Evolutionary conservation across 768 basidiomycete genomes (phyloP), one percentile per base, ranked within the genome.

Genomic region (Suillus lakei): DNA sequence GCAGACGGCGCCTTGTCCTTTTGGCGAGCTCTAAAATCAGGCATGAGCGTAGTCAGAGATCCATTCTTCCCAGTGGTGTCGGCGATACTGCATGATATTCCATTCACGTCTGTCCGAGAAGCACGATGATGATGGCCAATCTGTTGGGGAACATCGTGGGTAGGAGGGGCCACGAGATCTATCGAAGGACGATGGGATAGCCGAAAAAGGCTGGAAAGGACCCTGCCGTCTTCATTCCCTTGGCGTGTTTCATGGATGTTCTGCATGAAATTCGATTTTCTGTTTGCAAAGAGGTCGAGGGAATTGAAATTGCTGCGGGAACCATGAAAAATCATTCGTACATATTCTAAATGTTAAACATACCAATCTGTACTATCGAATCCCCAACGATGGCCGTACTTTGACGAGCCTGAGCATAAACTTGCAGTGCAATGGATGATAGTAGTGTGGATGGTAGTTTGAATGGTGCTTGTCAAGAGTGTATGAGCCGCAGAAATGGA

Each of bases 311-410:
- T 98, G 96, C 97, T 98, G 68, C 6, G 50, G 9, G 55, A 28
- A 44, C 12, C 41, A 54, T 63, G 61, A 63, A 8, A 53, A 63
- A 36, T 28, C 9, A 64, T 5, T 61, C 38, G 16, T 61, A 2
- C 9, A 21, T 3, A 4, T 69, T 60, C 53, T 21, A 5, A 36
- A 58, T n/a, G 32, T 64, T 18, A 3, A 36, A 61, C 87, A 56
- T 68, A 97, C 97, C 98, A 98, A 76, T 99, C 98, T 96, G 95
- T 98, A 78, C 99, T 97, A 77, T 8, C 4, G 95, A 99, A 75
- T 96, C 94, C 91, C 91, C 95, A 72, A 70, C 94, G 92, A 70
- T 97, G 95, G 74, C 98, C 99, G 79, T 99, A 99, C 84, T 92
- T 94, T 78, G 99, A 82, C n/a, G n/a, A n/a, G n/a, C n/a, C n/a